Base-by-base conservation (phyloP, 2,329 filamentous ascomycete genomes). In the Fusarium napiforme region DNA sequence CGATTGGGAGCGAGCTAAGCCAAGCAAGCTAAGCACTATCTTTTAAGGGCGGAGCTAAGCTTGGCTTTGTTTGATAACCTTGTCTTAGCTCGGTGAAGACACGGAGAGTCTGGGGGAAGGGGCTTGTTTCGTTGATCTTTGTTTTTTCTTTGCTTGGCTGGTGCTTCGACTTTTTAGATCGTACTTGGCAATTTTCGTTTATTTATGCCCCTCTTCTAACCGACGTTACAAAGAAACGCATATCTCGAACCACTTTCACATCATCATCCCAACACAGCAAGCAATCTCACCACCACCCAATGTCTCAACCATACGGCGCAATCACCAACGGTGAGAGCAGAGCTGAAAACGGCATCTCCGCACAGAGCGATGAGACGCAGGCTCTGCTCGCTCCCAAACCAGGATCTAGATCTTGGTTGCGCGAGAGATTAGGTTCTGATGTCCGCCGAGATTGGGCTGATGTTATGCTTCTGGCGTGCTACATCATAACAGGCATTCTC, bases 401-500 rank as follows among this genome's bases (percentile, higher is more conserved):
- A 3, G 37, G 60, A 26, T 40, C 64, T 26, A 55, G 53, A 34
- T 75, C 71, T 34, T 77, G 76, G 76, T 42, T 69, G 67, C 69
- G 65, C 10, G 50, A 64, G 26, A 69, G 63, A 59, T 68, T 78
- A 58, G 49, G 56, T 34, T 69, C 74, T 26, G 76, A 78, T 61
- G 73, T 77, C 37, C 74, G 74, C 37, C 89, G 90, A 34, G 85
- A 88, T 49, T 88, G 90, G 86, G 89, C 90, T 19, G 93, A 96
- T 77, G 71, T 93, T 3, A 84, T 94, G 26, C 85, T 96, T 43
- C 84, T 96, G 8, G 83, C 89, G 34, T 94, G 92, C 82, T 95
- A 95, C 79, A 83, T 93, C 72, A 92, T 95, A 78, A 95, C 93
- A 0, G 93, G 93, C 8, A 84, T 96, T 16, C 87, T 94, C 12